phyloP scores from a whole-genome alignment of 139 green algal genomes.

The Volvox reticuliferus region DNA sequence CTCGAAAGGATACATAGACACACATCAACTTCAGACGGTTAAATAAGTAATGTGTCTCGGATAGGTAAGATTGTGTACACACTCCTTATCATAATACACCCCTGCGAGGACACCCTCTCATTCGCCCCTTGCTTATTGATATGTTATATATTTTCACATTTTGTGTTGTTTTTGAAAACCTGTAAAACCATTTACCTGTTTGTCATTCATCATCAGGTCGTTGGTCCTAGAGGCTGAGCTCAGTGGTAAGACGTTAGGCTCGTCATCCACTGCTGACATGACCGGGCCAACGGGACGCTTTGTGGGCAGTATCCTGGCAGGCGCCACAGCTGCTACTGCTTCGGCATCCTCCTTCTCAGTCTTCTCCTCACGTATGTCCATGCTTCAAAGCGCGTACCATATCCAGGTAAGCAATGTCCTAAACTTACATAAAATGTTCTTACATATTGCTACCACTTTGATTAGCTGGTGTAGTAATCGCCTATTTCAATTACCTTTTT shows the following conservation, averaged over 20 bases:
- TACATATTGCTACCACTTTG: not conserved
- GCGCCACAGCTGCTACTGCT: not conserved
- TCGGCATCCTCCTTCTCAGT: not conserved
- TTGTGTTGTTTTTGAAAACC: too few species aligned
- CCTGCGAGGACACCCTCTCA: not conserved
- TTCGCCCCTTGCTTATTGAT: not conserved
- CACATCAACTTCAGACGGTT: not conserved
- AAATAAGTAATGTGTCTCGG: too few species aligned
- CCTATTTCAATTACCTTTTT: too few species aligned
- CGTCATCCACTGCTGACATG: not conserved
- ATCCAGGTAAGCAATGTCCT: not conserved
- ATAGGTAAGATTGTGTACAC: too few species aligned
- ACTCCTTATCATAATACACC: not conserved
- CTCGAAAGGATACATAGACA: not conserved
- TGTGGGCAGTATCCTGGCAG: not conserved
- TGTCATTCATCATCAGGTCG: too few species aligned
- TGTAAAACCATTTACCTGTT: too few species aligned
- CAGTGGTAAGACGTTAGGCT: not conserved
- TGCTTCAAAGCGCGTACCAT: constrained; percentile 36
- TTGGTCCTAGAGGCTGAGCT: not conserved
- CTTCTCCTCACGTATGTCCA: not conserved
- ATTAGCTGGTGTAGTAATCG: not conserved
- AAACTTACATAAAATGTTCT: not conserved
- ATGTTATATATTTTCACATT: too few species aligned
- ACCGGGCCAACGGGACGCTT: not conserved